These are phyloP conservation scores for Aureobasidium musti DNA, from an alignment of 2,329 filamentous ascomycete genomes.

Conservation along the genomic window DNA sequence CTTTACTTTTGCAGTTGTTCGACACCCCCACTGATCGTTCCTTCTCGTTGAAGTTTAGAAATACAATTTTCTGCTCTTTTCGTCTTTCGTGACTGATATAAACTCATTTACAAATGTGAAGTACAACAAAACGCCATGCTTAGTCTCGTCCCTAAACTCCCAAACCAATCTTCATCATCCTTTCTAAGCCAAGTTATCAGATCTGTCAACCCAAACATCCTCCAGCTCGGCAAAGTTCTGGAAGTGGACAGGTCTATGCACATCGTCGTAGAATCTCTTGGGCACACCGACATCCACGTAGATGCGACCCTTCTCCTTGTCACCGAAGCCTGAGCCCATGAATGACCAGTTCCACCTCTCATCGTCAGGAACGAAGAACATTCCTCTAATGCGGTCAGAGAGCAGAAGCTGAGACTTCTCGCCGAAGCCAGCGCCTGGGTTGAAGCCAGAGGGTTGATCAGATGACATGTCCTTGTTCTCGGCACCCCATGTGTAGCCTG, in stretches of 20 bases:
- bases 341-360: constrained; percentile 98
- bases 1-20: too few species aligned
- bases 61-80: constrained; percentile 8
- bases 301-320: constrained; percentile 78
- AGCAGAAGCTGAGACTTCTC: constrained; percentile 93
- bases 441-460: constrained; percentile 93
- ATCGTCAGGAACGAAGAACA: constrained; percentile 91
- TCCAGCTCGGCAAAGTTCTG: constrained; percentile 96
- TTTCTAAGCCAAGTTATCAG: constrained; percentile 81
- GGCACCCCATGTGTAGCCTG: constrained; percentile 94
- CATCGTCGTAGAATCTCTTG: constrained; percentile 81
- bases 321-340: constrained; percentile 85
- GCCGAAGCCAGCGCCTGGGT: constrained; percentile 72
- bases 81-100: not conserved
- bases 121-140: constrained; percentile 10
- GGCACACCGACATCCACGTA: constrained; percentile 95
- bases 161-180: not conserved
- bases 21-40: too few species aligned
- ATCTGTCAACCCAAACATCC: constrained; percentile 91
- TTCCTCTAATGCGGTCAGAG: constrained; percentile 90
- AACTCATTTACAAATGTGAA: not conserved
- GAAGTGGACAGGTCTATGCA: constrained; percentile 93
- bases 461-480: constrained; percentile 92
- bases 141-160: not conserved
- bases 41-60: not conserved